Percentiles rank a stretch among this genome's conserved stretches.
phyloP scores from a whole-genome alignment of 495 filamentous ascomycete genomes.

The Schizothecium vesticola region DNA sequence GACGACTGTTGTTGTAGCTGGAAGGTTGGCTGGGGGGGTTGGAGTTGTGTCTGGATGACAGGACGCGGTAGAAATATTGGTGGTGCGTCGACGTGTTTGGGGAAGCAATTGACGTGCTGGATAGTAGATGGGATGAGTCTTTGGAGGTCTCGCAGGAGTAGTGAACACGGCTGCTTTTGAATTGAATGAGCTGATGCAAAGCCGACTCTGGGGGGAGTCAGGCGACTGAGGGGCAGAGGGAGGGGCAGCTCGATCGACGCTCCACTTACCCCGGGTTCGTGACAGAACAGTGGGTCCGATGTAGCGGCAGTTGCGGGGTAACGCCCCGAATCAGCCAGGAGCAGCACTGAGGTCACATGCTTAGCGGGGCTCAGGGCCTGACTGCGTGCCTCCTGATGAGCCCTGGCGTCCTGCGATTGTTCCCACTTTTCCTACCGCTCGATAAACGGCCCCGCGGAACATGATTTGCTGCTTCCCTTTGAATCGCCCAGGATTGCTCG shows the following conservation, averaged over 20 bases:
- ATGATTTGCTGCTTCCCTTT: background rate
- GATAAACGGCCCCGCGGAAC: background rate
- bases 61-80: background rate
- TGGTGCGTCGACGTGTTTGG: background rate
- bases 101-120: conserved; percentile 7
- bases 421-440: background rate
- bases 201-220: background rate
- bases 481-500: background rate
- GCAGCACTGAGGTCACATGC: conserved; percentile 1
- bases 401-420: background rate
- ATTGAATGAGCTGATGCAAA: conserved; percentile 11
- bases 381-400: background rate
- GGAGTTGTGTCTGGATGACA: conserved; percentile 7
- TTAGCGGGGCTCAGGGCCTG: background rate
- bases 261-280: background rate
- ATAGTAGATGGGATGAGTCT: background rate
- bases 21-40: conserved; percentile 13
- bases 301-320: background rate
- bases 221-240: background rate
- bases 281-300: background rate
- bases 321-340: background rate
- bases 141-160: background rate
- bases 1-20: conserved; percentile 12
- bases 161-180: conserved; percentile 6
- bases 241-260: background rate